Percentiles rank a stretch among this genome's conserved stretches.
These are phyloP conservation scores for Bipolaris bicolor DNA, from an alignment of 2,329 filamentous ascomycete species.

Conservation along the genomic window DNA sequence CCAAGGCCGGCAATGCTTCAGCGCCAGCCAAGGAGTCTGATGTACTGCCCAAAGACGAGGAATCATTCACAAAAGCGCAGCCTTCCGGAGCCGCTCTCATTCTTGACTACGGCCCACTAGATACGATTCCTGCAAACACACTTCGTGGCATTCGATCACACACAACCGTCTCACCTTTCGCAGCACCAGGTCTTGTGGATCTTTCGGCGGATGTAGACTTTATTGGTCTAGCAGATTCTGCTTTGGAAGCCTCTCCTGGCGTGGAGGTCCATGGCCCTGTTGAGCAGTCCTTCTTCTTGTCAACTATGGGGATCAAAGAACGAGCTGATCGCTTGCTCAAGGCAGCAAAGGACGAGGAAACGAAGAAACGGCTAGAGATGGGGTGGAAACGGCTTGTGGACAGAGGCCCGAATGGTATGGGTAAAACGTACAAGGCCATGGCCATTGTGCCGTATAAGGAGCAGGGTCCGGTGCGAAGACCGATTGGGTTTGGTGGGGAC, in stretches of 20 bases:
- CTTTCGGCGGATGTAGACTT: constrained; percentile 95
- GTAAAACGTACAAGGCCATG: constrained; percentile 90
- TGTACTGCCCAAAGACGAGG: constrained; percentile 9
- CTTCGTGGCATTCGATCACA: constrained; percentile 87
- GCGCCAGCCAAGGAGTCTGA: constrained; percentile 51
- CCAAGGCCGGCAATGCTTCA: constrained; percentile 12
- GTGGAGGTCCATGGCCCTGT: constrained; percentile 94
- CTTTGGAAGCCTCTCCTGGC: constrained; percentile 73
- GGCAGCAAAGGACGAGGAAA: constrained; percentile 48
- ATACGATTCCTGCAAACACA: constrained; percentile 83
- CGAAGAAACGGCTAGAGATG: constrained; percentile 64
- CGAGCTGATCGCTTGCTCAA: constrained; percentile 39
- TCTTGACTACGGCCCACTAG: constrained; percentile 86
- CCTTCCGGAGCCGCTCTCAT: constrained; percentile 90
- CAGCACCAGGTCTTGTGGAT: constrained; percentile 80
- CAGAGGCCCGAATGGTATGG: constrained; percentile 83
- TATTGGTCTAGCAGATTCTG: constrained; percentile 80
- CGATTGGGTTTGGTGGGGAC: constrained; percentile 89
- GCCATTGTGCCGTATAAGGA: constrained; percentile 73
- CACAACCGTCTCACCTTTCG: constrained; percentile 77
- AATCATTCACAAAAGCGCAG: constrained; percentile 58
- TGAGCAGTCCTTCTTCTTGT: constrained; percentile 80
- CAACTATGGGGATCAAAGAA: constrained; percentile 75
- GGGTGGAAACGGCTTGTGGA: constrained; percentile 87
- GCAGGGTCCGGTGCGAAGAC: constrained; percentile 72